Evolutionary conservation across 2,329 filamentous ascomycete species (phyloP).

Genomic region (Penicillium sp.): DNA sequence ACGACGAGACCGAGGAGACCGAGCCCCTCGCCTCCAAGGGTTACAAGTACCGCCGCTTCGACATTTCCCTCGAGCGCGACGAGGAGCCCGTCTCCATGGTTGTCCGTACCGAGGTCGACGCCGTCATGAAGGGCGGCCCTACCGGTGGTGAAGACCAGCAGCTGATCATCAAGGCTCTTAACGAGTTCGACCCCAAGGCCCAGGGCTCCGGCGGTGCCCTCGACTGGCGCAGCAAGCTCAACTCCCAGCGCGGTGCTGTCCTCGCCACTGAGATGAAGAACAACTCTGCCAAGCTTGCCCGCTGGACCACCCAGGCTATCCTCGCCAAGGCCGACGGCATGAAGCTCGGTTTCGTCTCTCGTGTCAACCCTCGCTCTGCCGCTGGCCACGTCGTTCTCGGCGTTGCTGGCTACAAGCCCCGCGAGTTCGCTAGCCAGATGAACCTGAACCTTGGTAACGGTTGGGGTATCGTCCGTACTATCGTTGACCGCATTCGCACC

Average conservation of each 20-base stretch:
- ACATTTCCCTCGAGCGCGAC: constrained; percentile 85
- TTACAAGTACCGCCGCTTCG: constrained; percentile 98
- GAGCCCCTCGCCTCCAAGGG: constrained; percentile 93
- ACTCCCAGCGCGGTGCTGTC: constrained; percentile 91
- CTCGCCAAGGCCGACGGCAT: constrained; percentile 96
- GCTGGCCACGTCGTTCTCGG: constrained; percentile 94
- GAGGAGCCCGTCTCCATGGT: constrained; percentile 91
- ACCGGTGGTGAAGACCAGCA: constrained; percentile 89
- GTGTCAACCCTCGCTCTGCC: constrained; percentile 86
- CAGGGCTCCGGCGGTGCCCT: constrained; percentile 92
- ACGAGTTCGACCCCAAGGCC: constrained; percentile 98
- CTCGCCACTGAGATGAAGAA: constrained; percentile 99
- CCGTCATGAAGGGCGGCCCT: constrained; percentile 84
- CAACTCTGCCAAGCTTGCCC: constrained; percentile 97
- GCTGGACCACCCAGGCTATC: constrained; percentile 97
- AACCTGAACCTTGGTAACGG: constrained; percentile 95
- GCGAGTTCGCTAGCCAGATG: constrained; percentile 97
- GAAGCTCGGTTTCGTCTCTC: constrained; percentile 98
- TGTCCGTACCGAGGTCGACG: constrained; percentile 93
- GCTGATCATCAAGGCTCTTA: constrained; percentile 90
- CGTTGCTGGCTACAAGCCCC: constrained; percentile 95
- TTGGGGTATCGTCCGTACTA: constrained; percentile 98
- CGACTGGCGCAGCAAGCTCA: constrained; percentile 95
- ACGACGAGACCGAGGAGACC: constrained; percentile 88
- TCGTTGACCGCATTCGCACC: constrained; percentile 73